A percentile compares a stretch with the other conserved stretches of the same genome.
Conservation (phyloP, 768 basidiomycete genomes). For the Calocybe indica region DNA sequence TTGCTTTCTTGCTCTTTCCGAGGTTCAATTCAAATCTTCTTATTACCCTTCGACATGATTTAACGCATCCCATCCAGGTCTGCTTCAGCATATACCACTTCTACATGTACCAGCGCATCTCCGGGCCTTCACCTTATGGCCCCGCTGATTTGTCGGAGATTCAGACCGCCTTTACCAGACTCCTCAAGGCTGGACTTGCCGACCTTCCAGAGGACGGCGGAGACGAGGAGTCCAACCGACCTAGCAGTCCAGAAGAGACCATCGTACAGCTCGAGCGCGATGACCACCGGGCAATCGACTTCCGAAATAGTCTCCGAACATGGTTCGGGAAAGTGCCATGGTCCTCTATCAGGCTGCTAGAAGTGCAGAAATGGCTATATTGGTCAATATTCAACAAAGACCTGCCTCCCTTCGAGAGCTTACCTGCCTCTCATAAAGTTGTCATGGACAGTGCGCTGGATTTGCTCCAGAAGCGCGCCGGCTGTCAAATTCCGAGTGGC, state of each 20-base stretch:
- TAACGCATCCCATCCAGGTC: conserved; percentile 33
- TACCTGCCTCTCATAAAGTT: conserved; percentile 39
- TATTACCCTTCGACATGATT: neutral
- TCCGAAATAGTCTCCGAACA: conserved; percentile 60
- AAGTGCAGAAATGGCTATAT: conserved; percentile 72
- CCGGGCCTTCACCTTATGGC: conserved; percentile 36
- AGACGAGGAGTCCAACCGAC: conserved; percentile 52
- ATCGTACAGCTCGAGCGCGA: conserved; percentile 50
- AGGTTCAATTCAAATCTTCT: conserved; percentile 36
- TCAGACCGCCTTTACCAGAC: conserved; percentile 50
- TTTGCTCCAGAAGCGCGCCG: conserved; percentile 67
- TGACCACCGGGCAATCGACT: conserved; percentile 71
- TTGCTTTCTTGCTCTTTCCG: conserved; percentile 50
- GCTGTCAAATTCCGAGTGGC: conserved; percentile 57
- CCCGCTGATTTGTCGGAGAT: conserved; percentile 51
- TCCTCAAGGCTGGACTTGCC: conserved; percentile 62
- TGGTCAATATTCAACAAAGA: conserved; percentile 77
- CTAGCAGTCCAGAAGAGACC: conserved; percentile 56
- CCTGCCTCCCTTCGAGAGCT: conserved; percentile 42
- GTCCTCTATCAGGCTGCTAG: conserved; percentile 57
- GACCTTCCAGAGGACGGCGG: conserved; percentile 42
- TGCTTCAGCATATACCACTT: conserved; percentile 65
- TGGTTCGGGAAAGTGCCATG: conserved; percentile 79
- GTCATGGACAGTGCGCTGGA: conserved; percentile 57
- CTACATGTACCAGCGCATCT: conserved; percentile 41